Percentiles rank a stretch among this genome's conserved stretches.
These are phyloP conservation scores for Penicillium coffeae DNA, from an alignment of 495 filamentous ascomycete genomes.

Conservation along the genomic window DNA sequence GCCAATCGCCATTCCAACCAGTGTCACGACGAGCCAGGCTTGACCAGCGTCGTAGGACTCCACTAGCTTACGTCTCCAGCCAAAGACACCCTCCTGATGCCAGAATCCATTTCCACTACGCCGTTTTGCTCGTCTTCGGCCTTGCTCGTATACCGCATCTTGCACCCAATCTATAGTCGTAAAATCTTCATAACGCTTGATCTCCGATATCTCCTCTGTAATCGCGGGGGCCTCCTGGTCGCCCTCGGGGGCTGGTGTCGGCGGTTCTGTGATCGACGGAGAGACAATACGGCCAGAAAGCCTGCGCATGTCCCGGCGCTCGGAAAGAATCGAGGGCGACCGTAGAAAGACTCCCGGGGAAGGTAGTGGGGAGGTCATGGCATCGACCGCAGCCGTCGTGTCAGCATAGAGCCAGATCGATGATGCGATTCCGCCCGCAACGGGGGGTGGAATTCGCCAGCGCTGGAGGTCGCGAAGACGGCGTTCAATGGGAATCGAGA, in stretches of 20 bases:
- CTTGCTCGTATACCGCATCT: conserved; percentile 88
- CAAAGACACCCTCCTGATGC: conserved; percentile 63
- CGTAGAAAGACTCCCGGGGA: conserved; percentile 50
- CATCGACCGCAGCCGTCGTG: conserved; percentile 37
- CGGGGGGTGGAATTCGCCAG: neutral
- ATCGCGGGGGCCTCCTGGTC: conserved; percentile 57
- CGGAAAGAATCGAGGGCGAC: conserved; percentile 53
- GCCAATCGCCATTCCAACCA: conserved; percentile 90
- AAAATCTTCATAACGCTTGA: conserved; percentile 96
- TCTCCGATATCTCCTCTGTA: conserved; percentile 93
- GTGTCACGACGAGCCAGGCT: conserved; percentile 95
- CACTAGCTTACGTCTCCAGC: conserved; percentile 77
- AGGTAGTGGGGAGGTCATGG: conserved; percentile 60
- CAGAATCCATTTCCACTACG: conserved; percentile 73
- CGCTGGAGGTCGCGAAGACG: conserved; percentile 7
- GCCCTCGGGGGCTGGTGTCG: conserved; percentile 37
- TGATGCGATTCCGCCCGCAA: conserved; percentile 15
- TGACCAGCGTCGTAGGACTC: conserved; percentile 95
- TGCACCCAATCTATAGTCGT: conserved; percentile 99
- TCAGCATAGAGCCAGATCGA: conserved; percentile 30
- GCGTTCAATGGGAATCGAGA: neutral
- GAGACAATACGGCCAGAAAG: conserved; percentile 64
- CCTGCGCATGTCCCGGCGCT: conserved; percentile 59
- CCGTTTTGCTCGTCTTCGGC: conserved; percentile 69
- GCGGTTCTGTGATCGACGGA: conserved; percentile 56